These are phyloP conservation scores for Coffea canephora DNA, from an alignment of 257 asterid species.

Conservation along the genomic window DNA sequence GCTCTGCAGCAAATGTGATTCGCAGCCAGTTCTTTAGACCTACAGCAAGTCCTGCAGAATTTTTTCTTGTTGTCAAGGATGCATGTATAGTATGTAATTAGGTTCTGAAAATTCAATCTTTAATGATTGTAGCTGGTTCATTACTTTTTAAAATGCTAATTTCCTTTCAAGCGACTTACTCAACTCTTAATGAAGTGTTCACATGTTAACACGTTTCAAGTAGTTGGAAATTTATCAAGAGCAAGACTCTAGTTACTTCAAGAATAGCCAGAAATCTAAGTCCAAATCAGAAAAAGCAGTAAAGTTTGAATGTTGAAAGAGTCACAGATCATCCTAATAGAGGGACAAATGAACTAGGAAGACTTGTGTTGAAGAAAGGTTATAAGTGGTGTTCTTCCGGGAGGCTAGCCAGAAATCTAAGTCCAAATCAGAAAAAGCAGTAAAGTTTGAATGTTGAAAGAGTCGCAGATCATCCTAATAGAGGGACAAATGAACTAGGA, in stretches of 20 bases:
- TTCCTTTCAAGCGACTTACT: neutral
- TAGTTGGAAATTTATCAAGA: neutral
- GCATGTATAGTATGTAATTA: neutral
- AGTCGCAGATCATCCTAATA: neutral
- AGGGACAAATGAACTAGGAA: neutral
- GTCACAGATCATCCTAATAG: neutral
- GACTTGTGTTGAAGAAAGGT: neutral
- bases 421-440: neutral
- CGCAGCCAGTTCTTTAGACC: conserved; percentile 77
- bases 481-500: neutral
- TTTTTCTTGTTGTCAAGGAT: neutral
- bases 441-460: neutral
- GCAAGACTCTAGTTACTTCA: neutral
- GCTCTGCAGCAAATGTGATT: conserved; percentile 70
- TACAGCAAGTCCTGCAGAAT: conserved; percentile 62
- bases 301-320: neutral
- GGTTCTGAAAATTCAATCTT: neutral
- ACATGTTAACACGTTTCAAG: neutral
- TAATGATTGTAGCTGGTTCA: neutral
- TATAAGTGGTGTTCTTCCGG: neutral
- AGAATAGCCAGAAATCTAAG: neutral
- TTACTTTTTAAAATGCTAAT: neutral
- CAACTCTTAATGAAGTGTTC: neutral
- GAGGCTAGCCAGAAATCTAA: neutral
- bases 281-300: neutral